Conservation (phyloP, 2,329 filamentous ascomycete species). For the Endoconidiophora polonica region DNA sequence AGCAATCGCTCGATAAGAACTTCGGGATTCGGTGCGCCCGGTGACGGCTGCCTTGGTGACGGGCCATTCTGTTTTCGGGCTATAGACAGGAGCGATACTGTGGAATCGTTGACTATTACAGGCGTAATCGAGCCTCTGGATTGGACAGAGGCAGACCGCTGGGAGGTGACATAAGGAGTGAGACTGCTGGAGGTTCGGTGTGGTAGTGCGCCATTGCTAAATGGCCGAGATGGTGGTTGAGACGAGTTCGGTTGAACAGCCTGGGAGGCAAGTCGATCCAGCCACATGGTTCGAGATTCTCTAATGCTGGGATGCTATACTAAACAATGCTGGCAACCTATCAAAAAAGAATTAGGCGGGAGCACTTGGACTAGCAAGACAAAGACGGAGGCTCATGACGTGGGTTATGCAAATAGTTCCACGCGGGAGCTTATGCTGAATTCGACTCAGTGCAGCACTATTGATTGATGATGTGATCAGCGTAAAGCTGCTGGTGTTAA, state of each 20-base stretch:
- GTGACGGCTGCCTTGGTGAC: slow-evolving; percentile 33
- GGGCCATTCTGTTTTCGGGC: slow-evolving; percentile 51
- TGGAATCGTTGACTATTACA: slow-evolving; percentile 63
- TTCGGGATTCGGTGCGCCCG: slow-evolving; percentile 7
- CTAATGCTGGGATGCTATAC: not conserved
- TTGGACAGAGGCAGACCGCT: slow-evolving; percentile 36
- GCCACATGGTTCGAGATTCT: slow-evolving; percentile 48
- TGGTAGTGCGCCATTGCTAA: slow-evolving; percentile 47
- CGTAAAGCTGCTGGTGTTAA: too few species aligned
- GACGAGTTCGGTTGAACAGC: slow-evolving; percentile 32
- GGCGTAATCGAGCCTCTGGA: slow-evolving; percentile 52
- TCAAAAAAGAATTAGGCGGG: not conserved
- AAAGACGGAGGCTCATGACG: too few species aligned
- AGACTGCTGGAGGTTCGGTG: slow-evolving; percentile 46
- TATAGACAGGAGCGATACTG: slow-evolving; percentile 52
- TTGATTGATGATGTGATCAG: too few species aligned
- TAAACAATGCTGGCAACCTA: not conserved
- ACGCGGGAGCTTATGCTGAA: too few species aligned
- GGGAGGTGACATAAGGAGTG: slow-evolving; percentile 50
- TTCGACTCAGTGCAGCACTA: too few species aligned
- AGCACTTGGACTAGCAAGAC: not conserved
- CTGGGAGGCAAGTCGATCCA: slow-evolving; percentile 68
- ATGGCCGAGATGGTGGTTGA: slow-evolving; percentile 25
- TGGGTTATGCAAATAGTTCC: too few species aligned
- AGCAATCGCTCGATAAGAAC: slow-evolving; percentile 7